phyloP scores from a whole-genome alignment of 495 filamentous ascomycete species.

The Penicillium atrosanguineum region DNA sequence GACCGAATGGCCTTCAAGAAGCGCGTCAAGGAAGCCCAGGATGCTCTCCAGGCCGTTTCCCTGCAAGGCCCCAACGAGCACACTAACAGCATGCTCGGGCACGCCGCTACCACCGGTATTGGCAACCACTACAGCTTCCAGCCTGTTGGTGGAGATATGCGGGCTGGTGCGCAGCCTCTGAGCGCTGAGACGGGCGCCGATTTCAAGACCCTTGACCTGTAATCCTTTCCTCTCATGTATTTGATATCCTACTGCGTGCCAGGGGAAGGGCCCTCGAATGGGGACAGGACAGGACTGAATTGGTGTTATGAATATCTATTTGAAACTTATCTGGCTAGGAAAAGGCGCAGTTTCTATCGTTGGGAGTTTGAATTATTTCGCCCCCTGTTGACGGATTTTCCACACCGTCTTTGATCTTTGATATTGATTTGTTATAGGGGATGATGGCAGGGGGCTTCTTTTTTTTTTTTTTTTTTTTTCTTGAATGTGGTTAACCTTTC shows the following conservation, averaged over 20 bases:
- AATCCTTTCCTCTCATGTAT: slow-evolving; percentile 28
- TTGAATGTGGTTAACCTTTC: slow-evolving; percentile 23
- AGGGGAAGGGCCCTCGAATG: slow-evolving; percentile 4
- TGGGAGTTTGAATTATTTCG: slow-evolving; percentile 25
- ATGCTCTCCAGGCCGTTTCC: slow-evolving; percentile 63
- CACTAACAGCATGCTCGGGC: slow-evolving; percentile 50
- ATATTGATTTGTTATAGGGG: slow-evolving; percentile 9
- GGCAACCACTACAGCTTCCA: slow-evolving; percentile 63
- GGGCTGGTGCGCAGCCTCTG: slow-evolving; percentile 59
- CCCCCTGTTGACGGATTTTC: slow-evolving; percentile 2
- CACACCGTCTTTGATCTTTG: neutral
- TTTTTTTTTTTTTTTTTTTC: slow-evolving; percentile 12
- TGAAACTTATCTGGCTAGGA: slow-evolving; percentile 26
- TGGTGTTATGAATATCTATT: slow-evolving; percentile 29
- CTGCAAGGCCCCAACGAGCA: slow-evolving; percentile 55
- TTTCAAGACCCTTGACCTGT: slow-evolving; percentile 50
- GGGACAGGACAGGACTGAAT: slow-evolving; percentile 5
- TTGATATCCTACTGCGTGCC: slow-evolving; percentile 21
- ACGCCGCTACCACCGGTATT: slow-evolving; percentile 43
- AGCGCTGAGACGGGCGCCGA: slow-evolving; percentile 57
- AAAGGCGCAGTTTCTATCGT: slow-evolving; percentile 30
- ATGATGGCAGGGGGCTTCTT: slow-evolving; percentile 8
- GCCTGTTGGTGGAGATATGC: slow-evolving; percentile 37
- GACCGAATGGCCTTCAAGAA: slow-evolving; percentile 89
- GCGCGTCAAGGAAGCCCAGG: slow-evolving; percentile 77